Percentiles rank a stretch among this genome's conserved stretches.
These are phyloP conservation scores for Linum tenue DNA, from an alignment of 345 rosid genomes.

Conservation along the genomic window DNA sequence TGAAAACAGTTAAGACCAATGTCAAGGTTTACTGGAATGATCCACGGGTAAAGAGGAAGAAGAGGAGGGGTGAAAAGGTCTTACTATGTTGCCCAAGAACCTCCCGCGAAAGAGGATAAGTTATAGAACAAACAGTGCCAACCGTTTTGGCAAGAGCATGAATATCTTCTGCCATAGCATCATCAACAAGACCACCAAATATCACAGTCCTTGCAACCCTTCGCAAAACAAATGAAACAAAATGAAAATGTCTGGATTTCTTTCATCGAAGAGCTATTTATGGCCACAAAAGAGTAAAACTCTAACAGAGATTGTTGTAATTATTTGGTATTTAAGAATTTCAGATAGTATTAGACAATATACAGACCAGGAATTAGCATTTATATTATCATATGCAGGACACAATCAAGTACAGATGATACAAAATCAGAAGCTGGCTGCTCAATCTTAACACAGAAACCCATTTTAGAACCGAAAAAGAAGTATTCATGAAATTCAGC, in stretches of 20 bases:
- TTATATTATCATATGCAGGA: too few species aligned
- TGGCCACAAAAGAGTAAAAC: conserved; percentile 1
- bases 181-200: conserved; percentile 70
- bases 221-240: conserved; percentile 17
- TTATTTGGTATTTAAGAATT: too few species aligned
- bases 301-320: too few species aligned
- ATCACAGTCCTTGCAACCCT: conserved; percentile 92
- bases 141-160: conserved; percentile 51
- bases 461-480: too few species aligned
- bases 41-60: background rate
- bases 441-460: too few species aligned
- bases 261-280: background rate
- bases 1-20: too few species aligned
- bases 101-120: conserved; percentile 68
- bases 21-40: background rate
- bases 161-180: conserved; percentile 63
- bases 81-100: conserved; percentile 70
- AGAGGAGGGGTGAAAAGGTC: background rate
- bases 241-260: background rate
- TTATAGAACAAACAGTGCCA: conserved; percentile 69
- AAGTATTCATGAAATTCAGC: too few species aligned
- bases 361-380: too few species aligned
- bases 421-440: too few species aligned
- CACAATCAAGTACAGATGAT: too few species aligned
- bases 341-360: too few species aligned